Percentiles rank a stretch among this genome's conserved stretches.
These are phyloP conservation scores for Striga asiatica DNA, from an alignment of 257 asterid genomes.

Conservation along the genomic window DNA sequence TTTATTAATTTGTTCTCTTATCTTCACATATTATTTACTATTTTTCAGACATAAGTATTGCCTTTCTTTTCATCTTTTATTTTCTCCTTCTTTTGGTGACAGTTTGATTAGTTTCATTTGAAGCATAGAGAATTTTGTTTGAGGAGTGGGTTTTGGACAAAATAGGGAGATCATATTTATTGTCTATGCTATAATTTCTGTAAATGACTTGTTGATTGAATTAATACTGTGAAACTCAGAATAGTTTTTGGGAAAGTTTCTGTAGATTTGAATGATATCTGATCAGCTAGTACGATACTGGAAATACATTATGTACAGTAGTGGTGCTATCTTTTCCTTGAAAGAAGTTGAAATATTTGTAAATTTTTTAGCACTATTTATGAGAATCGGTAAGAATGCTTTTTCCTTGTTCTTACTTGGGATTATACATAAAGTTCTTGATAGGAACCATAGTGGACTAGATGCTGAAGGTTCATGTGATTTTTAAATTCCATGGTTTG, in stretches of 20 bases:
- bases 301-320: neutral
- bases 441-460: no score
- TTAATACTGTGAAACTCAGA: neutral
- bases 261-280: neutral
- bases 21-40: neutral
- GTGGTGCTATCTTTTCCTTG: no score
- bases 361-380: no score
- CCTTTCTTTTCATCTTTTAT: neutral
- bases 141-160: neutral
- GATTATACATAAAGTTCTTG: no score
- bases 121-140: neutral
- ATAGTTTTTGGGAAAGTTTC: neutral
- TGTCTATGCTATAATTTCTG: constrained; percentile 2
- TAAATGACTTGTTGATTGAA: neutral
- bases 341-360: no score
- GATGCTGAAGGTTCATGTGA: no score
- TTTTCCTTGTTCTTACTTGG: no score
- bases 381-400: no score
- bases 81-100: no score
- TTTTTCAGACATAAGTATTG: neutral
- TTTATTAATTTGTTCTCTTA: neutral
- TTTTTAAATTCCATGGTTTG: no score
- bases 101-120: neutral
- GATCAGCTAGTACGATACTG: neutral
- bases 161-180: neutral